A percentile compares a stretch with the other conserved stretches of the same genome.
Evolutionary conservation across 768 basidiomycete species (phyloP).

Genomic region (Boletus coccyginus): DNA sequence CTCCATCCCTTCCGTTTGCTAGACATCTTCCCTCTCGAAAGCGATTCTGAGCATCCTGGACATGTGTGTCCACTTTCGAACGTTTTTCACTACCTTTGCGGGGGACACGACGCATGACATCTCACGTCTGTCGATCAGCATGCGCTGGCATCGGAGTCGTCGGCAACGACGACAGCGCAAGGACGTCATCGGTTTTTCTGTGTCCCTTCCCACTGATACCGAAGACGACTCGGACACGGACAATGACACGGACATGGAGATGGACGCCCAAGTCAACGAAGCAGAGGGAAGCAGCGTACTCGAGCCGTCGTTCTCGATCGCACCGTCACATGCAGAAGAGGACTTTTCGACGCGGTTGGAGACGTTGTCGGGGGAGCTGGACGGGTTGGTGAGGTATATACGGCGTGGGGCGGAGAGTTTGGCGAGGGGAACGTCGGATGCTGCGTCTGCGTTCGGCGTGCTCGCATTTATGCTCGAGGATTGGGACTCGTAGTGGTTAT

Average conservation of each 20-base stretch:
- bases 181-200: slow-evolving; percentile 63
- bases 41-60: slow-evolving; percentile 70
- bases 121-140: slow-evolving; percentile 46
- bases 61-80: slow-evolving; percentile 68
- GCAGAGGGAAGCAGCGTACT: slow-evolving; percentile 13
- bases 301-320: slow-evolving; percentile 43
- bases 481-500: slow-evolving; percentile 51
- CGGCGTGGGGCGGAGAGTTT: slow-evolving; percentile 68
- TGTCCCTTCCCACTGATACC: slow-evolving; percentile 27
- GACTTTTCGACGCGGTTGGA: slow-evolving; percentile 52
- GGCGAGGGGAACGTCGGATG: slow-evolving; percentile 58
- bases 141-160: slow-evolving; percentile 61
- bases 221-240: slow-evolving; percentile 36
- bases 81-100: slow-evolving; percentile 57
- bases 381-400: slow-evolving; percentile 67
- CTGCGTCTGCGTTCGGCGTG: slow-evolving; percentile 62
- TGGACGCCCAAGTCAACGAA: slow-evolving; percentile 1
- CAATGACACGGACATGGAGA: slow-evolving; percentile 35
- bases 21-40: slow-evolving; percentile 66
- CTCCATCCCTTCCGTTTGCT: not conserved
- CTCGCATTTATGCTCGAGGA: slow-evolving; percentile 77
- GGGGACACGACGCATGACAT: slow-evolving; percentile 62
- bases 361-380: slow-evolving; percentile 65
- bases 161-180: slow-evolving; percentile 52
- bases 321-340: slow-evolving; percentile 41